These are phyloP conservation scores for Exidia glandulosa DNA, from an alignment of 768 basidiomycete species.

Conservation along the genomic window DNA sequence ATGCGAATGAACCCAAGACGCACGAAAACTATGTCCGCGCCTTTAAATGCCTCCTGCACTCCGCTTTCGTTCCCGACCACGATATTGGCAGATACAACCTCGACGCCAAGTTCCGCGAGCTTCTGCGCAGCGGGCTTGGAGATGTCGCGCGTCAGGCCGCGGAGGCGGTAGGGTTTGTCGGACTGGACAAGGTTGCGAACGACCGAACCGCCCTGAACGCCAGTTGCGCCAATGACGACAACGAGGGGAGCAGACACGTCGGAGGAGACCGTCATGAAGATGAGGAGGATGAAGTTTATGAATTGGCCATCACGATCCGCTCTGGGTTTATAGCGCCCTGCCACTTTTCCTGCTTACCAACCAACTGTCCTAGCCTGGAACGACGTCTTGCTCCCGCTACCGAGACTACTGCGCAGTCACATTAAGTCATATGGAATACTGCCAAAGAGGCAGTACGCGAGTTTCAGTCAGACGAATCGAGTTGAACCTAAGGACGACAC, in stretches of 20 bases:
- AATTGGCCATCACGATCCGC: too few relatives aligned
- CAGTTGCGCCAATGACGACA: conserved; percentile 28
- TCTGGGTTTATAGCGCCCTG: too few relatives aligned
- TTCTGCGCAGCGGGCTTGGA: conserved; percentile 14
- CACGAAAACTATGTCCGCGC: not conserved
- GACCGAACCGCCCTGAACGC: conserved; percentile 22
- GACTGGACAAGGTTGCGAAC: conserved; percentile 20
- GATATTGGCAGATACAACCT: conserved; percentile 11
- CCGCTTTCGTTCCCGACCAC: not conserved
- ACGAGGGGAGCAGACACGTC: conserved; percentile 9
- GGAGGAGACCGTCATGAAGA: not conserved
- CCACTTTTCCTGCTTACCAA: too few relatives aligned
- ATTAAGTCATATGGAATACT: too few relatives aligned
- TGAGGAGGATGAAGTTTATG: too few relatives aligned
- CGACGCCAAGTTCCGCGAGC: conserved; percentile 14
- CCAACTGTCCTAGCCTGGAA: too few relatives aligned
- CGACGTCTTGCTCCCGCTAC: too few relatives aligned
- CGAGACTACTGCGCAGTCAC: too few relatives aligned
- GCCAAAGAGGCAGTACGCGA: too few relatives aligned
- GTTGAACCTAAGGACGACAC: too few relatives aligned
- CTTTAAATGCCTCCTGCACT: not conserved
- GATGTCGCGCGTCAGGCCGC: conserved; percentile 22
- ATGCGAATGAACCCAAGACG: not conserved
- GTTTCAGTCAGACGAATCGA: too few relatives aligned
- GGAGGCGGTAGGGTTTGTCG: conserved; percentile 20